Conservation (phyloP, 192 early-diverging fungal genomes). For the Oehlia diaphana region DNA sequence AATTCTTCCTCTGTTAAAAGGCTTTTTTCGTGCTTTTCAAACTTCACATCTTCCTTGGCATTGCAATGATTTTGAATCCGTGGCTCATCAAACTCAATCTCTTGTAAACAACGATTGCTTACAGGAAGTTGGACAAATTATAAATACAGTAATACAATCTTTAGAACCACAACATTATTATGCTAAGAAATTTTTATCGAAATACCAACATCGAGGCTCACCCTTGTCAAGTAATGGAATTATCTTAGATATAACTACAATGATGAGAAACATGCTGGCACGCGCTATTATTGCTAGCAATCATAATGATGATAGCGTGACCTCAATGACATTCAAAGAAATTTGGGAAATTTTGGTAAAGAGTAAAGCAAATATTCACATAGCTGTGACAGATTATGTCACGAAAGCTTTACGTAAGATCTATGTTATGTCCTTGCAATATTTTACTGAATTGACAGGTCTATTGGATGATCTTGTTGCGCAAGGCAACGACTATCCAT, state of each 20-base stretch:
- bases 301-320: conserved; percentile 16
- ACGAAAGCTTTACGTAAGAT: conserved; percentile 44
- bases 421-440: conserved; percentile 57
- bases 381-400: conserved; percentile 33
- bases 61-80: conserved; percentile 46
- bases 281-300: conserved; percentile 40
- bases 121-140: conserved; percentile 44
- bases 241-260: conserved; percentile 47
- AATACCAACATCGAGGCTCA: conserved; percentile 45
- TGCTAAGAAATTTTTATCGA: conserved; percentile 47
- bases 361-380: conserved; percentile 23
- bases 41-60: conserved; percentile 45
- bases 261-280: conserved; percentile 55
- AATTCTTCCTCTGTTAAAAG: conserved; percentile 60
- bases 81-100: conserved; percentile 49
- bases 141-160: conserved; percentile 39
- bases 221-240: conserved; percentile 58
- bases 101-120: conserved; percentile 50
- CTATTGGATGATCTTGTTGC: conserved; percentile 44
- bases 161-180: conserved; percentile 41
- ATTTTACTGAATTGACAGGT: conserved; percentile 53
- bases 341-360: conserved; percentile 43
- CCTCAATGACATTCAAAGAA: conserved; percentile 35
- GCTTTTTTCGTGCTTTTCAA: conserved; percentile 55
- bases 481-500: conserved; percentile 47